phyloP scores from a whole-genome alignment of 306 rosid genomes.

The Ziziphus jujuba region DNA sequence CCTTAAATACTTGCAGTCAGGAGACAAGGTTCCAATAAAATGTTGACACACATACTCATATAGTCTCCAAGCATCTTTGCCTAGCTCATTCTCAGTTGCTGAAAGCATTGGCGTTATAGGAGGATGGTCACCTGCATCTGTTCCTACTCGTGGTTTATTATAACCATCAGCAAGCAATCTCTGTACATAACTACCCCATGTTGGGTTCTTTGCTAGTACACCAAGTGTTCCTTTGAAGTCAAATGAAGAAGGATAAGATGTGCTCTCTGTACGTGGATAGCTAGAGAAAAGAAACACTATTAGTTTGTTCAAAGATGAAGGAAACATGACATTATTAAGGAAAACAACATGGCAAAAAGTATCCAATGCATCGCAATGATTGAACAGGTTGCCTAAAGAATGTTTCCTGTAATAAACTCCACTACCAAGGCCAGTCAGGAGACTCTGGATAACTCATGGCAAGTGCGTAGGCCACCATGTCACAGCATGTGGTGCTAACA shows the following conservation, averaged over 20 bases:
- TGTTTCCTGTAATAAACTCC: neutral
- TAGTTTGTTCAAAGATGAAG: slow-evolving; percentile 16
- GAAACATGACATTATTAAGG: neutral
- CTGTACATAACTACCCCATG: slow-evolving; percentile 70
- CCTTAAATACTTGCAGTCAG: slow-evolving; percentile 91
- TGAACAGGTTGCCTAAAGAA: neutral
- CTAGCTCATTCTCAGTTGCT: slow-evolving; percentile 81
- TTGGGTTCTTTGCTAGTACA: slow-evolving; percentile 64
- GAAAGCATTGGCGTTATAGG: slow-evolving; percentile 89
- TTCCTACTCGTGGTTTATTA: slow-evolving; percentile 73
- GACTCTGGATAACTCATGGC: neutral
- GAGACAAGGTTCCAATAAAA: slow-evolving; percentile 86
- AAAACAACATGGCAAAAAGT: neutral
- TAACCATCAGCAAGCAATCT: slow-evolving; percentile 61
- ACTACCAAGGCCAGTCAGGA: neutral
- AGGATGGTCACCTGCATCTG: slow-evolving; percentile 96
- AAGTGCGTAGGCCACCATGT: neutral
- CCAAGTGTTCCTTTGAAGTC: slow-evolving; percentile 78
- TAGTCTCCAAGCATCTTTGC: slow-evolving; percentile 85
- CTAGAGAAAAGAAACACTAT: slow-evolving; percentile 35
- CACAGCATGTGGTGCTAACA: neutral
- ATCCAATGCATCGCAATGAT: neutral
- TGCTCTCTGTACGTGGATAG: slow-evolving; percentile 98
- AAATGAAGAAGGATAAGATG: slow-evolving; percentile 90
- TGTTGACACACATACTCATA: slow-evolving; percentile 89